Evolutionary conservation across 202 grass and related monocot species (phyloP).

Genomic region (Setaria viridis): DNA sequence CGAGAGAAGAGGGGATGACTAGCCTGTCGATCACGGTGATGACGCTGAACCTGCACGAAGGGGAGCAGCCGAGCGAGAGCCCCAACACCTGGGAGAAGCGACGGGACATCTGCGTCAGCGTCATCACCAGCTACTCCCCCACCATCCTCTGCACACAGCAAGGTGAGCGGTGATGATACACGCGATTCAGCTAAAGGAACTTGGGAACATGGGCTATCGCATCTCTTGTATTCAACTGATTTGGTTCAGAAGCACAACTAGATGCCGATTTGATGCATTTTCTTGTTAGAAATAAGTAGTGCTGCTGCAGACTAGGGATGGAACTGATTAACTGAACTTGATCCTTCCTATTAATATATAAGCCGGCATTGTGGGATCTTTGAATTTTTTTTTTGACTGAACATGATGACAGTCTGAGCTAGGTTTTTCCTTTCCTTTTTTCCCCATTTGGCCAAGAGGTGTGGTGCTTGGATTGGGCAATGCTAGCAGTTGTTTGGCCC

Average conservation of each 20-base stretch:
- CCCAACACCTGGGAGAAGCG: conserved; percentile 91
- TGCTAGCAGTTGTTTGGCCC: neutral
- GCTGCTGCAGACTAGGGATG: neutral
- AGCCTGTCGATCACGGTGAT: conserved; percentile 89
- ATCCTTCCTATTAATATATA: too few relatives aligned
- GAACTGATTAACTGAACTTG: neutral
- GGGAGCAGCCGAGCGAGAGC: conserved; percentile 73
- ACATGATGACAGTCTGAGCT: conserved; percentile 1
- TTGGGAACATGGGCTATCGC: neutral
- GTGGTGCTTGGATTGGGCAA: conserved; percentile 6
- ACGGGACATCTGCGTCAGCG: conserved; percentile 90
- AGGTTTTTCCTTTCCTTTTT: neutral
- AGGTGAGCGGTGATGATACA: conserved; percentile 59
- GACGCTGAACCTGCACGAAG: conserved; percentile 93
- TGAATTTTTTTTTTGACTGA: neutral
- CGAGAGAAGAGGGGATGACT: conserved; percentile 43
- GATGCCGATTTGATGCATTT: conserved; percentile 23
- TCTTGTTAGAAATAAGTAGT: conserved; percentile 18
- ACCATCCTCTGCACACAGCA: conserved; percentile 96
- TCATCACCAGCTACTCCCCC: conserved; percentile 92
- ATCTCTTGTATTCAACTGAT: conserved; percentile 6
- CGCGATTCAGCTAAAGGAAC: neutral
- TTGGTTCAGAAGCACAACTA: conserved; percentile 21
- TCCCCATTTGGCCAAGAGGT: neutral
- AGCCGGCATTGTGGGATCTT: too few relatives aligned